Percentiles rank a stretch among this genome's conserved stretches.
phyloP scores from a whole-genome alignment of 2,329 filamentous ascomycete genomes.

The Curvularia lunata region DNA sequence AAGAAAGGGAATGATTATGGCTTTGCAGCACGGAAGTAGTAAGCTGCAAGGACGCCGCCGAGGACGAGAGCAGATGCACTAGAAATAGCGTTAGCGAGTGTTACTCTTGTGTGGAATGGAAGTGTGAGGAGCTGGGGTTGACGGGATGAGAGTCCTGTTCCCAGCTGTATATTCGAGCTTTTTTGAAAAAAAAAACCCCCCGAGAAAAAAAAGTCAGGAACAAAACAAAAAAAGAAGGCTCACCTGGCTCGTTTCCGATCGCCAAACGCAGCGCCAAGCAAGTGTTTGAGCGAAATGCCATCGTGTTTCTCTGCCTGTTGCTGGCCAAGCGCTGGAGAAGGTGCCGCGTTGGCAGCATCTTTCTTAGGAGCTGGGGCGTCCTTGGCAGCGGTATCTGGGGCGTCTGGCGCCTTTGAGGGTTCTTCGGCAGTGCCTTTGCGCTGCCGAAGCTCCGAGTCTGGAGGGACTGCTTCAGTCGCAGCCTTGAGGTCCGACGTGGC shows the following conservation, averaged over 20 bases:
- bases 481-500: constrained; percentile 20
- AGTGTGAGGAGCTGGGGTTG: not conserved
- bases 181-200: not conserved
- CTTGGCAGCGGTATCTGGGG: not conserved
- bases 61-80: constrained; percentile 19
- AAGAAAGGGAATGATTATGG: not conserved
- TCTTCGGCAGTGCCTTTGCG: constrained; percentile 19
- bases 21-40: constrained; percentile 14
- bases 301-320: constrained; percentile 6
- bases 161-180: not conserved
- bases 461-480: constrained; percentile 3
- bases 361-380: constrained; percentile 2
- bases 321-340: constrained; percentile 2
- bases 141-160: not conserved
- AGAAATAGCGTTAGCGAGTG: not conserved
- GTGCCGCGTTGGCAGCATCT: constrained; percentile 1
- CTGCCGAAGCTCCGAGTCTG: constrained; percentile 23
- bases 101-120: too few relatives aligned
- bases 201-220: not conserved
- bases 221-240: constrained; percentile 16
- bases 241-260: constrained; percentile 35
- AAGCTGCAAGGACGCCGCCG: constrained; percentile 17
- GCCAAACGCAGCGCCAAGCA: constrained; percentile 25
- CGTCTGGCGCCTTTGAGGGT: constrained; percentile 2
- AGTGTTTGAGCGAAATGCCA: constrained; percentile 13